These are phyloP conservation scores for Aspergillus coremiiformis DNA, from an alignment of 495 filamentous ascomycete genomes.

Conservation along the genomic window DNA sequence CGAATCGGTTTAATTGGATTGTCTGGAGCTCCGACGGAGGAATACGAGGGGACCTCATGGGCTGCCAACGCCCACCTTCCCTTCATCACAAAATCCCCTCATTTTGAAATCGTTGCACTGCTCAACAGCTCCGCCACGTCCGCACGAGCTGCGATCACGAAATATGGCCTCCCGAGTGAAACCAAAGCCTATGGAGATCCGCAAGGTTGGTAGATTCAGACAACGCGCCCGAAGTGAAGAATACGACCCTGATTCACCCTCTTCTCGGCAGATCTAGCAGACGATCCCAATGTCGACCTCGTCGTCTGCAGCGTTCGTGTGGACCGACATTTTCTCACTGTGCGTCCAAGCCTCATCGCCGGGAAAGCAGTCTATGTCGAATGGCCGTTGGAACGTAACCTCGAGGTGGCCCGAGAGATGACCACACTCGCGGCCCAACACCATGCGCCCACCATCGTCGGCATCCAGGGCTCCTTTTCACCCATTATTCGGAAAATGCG, in stretches of 20 bases:
- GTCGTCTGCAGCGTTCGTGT: constrained; percentile 34
- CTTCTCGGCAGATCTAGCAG: constrained; percentile 38
- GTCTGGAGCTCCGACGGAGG: constrained; percentile 24
- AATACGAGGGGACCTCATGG: constrained; percentile 34
- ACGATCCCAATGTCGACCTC: constrained; percentile 50
- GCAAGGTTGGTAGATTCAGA: constrained; percentile 13
- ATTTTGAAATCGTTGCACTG: constrained; percentile 52
- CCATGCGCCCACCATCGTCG: constrained; percentile 1
- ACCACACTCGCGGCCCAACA: not conserved
- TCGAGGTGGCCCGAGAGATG: constrained; percentile 2
- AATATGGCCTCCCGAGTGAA: constrained; percentile 34
- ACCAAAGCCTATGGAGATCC: constrained; percentile 47
- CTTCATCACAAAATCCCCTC: constrained; percentile 33
- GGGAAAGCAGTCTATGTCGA: constrained; percentile 55
- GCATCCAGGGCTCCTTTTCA: constrained; percentile 2
- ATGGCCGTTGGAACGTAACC: constrained; percentile 42
- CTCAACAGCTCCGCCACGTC: constrained; percentile 47
- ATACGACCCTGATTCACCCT: too few species aligned
- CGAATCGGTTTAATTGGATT: constrained; percentile 54
- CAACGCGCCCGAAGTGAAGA: too few species aligned
- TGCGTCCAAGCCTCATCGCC: constrained; percentile 41
- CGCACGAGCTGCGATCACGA: constrained; percentile 41
- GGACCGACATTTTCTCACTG: constrained; percentile 43
- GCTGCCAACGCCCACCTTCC: constrained; percentile 49
- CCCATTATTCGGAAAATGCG: constrained; percentile 3